Percentiles rank a stretch among this genome's conserved stretches.
Conservation (phyloP, 495 filamentous ascomycete genomes). For the Annulohypoxylon stygium region DNA sequence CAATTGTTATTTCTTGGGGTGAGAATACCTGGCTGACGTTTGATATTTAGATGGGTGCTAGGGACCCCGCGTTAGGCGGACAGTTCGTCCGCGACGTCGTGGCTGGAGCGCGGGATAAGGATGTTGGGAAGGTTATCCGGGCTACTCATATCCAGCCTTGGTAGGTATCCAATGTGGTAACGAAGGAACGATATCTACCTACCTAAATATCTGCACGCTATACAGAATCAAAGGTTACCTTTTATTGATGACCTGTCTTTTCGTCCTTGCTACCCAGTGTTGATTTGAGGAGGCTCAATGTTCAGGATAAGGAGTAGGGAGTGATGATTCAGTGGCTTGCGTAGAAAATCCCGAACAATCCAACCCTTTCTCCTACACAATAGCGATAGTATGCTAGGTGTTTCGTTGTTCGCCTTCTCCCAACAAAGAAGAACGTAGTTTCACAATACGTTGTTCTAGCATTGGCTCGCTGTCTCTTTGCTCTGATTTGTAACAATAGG, state of each 20-base stretch:
- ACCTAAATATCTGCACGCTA: too few species aligned
- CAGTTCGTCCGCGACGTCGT: slow-evolving; percentile 60
- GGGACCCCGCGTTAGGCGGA: slow-evolving; percentile 59
- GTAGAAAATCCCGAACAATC: not conserved
- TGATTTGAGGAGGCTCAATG: not conserved
- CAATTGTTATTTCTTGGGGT: not conserved
- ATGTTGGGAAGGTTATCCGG: slow-evolving; percentile 61
- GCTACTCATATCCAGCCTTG: slow-evolving; percentile 57
- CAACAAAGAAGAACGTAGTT: not conserved
- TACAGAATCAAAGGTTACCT: not conserved
- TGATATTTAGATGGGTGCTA: slow-evolving; percentile 53
- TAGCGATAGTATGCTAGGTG: not conserved
- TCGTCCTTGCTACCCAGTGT: not conserved
- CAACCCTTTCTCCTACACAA: not conserved
- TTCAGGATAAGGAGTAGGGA: not conserved
- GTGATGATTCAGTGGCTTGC: not conserved
- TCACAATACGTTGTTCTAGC: slow-evolving; percentile 23
- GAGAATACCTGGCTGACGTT: not conserved
- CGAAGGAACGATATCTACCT: not conserved
- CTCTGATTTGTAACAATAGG: not conserved
- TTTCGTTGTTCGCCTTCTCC: not conserved
- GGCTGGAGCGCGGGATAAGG: slow-evolving; percentile 63
- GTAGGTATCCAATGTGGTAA: slow-evolving; percentile 31
- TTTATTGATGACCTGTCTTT: not conserved
- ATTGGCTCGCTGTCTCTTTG: not conserved